Evolutionary conservation across 129 eudicot genomes (phyloP).

Genomic region (Lonicera japonica): DNA sequence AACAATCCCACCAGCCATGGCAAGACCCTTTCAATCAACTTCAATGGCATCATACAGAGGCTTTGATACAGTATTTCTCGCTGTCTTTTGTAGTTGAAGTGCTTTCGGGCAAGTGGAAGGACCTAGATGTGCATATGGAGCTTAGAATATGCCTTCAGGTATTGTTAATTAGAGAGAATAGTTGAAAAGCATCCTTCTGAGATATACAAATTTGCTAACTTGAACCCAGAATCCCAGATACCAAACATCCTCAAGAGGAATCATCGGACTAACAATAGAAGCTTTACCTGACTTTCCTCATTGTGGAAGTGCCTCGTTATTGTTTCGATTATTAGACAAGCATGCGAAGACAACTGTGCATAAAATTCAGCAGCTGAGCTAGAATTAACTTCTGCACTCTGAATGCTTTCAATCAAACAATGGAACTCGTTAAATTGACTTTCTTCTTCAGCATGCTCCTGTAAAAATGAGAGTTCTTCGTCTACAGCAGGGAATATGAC

Average conservation of each 20-base stretch:
- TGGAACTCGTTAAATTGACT: slow-evolving; percentile 34
- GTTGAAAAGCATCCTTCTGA: background rate
- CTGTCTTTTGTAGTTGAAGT: slow-evolving; percentile 30
- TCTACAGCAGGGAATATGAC: slow-evolving; percentile 45
- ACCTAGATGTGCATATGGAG: slow-evolving; percentile 17
- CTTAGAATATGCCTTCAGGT: background rate
- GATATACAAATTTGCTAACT: background rate
- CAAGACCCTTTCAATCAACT: slow-evolving; percentile 39
- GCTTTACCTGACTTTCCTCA: slow-evolving; percentile 39
- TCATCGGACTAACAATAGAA: background rate
- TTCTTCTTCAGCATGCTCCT: slow-evolving; percentile 51
- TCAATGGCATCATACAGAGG: slow-evolving; percentile 40
- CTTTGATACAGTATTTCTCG: slow-evolving; percentile 42
- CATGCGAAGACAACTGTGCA: slow-evolving; percentile 30
- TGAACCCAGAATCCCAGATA: background rate
- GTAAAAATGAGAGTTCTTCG: slow-evolving; percentile 32
- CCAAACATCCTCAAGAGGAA: background rate
- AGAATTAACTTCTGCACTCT: slow-evolving; percentile 25
- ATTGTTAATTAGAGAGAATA: background rate
- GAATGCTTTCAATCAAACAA: slow-evolving; percentile 31
- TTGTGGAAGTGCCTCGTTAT: slow-evolving; percentile 35
- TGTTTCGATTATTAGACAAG: slow-evolving; percentile 36
- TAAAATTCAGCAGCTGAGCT: slow-evolving; percentile 31
- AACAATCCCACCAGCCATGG: slow-evolving; percentile 43
- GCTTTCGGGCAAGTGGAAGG: slow-evolving; percentile 44